These are phyloP conservation scores for Pilaira anomala DNA, from an alignment of 192 early-diverging fungal species.

Conservation along the genomic window DNA sequence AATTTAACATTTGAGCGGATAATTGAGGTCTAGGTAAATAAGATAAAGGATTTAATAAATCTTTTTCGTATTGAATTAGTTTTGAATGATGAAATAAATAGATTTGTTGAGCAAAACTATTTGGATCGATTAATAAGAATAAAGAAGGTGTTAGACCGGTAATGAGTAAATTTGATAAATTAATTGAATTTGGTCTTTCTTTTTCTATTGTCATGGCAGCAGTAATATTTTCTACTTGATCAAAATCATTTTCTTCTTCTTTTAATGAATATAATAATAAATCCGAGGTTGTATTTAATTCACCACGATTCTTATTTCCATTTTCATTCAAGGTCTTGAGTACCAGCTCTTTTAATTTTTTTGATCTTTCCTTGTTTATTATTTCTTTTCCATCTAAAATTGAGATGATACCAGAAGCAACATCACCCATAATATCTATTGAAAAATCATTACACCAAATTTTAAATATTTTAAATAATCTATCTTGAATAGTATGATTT, in stretches of 20 bases:
- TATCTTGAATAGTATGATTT: background rate
- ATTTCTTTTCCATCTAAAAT: constrained; percentile 15
- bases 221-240: constrained; percentile 11
- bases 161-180: constrained; percentile 47
- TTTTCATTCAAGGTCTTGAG: constrained; percentile 17
- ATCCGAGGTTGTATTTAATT: background rate
- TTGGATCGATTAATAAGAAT: constrained; percentile 56
- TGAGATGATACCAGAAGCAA: constrained; percentile 27
- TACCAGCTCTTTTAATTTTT: background rate
- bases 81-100: constrained; percentile 60
- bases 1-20: constrained; percentile 37
- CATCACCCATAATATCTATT: constrained; percentile 36
- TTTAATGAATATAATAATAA: too few species aligned
- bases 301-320: background rate
- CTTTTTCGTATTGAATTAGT: constrained; percentile 6
- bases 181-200: constrained; percentile 23
- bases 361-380: background rate
- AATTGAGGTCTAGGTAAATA: constrained; percentile 26
- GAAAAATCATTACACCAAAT: constrained; percentile 35
- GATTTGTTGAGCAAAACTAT: constrained; percentile 64
- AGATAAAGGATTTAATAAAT: constrained; percentile 35
- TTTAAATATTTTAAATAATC: constrained; percentile 13
- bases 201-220: background rate
- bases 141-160: constrained; percentile 62
- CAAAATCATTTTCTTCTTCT: background rate